Conservation (phyloP, 495 filamentous ascomycete genomes). For the Talaromyces liani region DNA sequence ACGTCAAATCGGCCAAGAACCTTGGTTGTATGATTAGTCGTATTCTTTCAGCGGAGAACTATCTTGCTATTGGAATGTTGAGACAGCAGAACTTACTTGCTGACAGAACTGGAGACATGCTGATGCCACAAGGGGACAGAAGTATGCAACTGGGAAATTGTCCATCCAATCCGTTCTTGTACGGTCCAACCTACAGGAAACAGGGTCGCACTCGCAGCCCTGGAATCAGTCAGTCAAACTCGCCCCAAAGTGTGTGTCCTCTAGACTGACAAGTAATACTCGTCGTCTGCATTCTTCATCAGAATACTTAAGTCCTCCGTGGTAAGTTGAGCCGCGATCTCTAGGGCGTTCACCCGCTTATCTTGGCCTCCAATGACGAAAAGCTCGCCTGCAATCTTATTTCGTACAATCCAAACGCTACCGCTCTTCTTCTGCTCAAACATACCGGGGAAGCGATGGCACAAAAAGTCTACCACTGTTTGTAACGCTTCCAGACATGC, state of each 20-base stretch:
- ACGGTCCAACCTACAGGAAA: neutral
- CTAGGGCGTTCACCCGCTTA: neutral
- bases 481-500: neutral
- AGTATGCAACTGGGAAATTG: neutral
- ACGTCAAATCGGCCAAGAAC: too few relatives aligned
- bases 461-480: neutral
- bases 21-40: neutral
- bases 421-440: neutral
- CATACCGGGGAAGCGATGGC: neutral
- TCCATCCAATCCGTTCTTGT: neutral
- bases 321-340: neutral
- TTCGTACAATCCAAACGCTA: neutral
- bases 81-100: neutral
- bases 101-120: neutral
- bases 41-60: neutral
- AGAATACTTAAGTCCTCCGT: neutral
- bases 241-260: neutral
- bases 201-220: neutral
- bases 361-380: neutral
- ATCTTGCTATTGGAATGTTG: neutral
- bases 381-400: neutral
- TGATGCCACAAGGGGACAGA: neutral
- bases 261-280: neutral
- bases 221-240: neutral
- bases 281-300: neutral